Conservation (phyloP, 371 early-diverging fungal genomes). For the Nematocida sp. region DNA sequence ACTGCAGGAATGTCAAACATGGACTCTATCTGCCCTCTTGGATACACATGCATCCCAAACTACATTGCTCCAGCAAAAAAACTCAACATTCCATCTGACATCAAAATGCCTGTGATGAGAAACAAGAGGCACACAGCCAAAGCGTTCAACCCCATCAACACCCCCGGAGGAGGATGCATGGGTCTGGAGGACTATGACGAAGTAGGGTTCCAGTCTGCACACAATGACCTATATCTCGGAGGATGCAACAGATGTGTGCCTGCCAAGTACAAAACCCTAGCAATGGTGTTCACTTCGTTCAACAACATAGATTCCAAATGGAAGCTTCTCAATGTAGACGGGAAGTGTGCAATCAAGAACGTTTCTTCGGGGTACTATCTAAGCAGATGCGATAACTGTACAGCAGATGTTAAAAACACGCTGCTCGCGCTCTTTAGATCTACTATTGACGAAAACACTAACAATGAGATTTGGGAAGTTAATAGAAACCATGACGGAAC, state of each 20-base stretch:
- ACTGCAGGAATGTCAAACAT: not conserved
- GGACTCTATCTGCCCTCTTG: slow-evolving; percentile 8
- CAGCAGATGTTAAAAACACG: not conserved
- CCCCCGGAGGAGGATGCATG: slow-evolving; percentile 23
- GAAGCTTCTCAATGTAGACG: not conserved
- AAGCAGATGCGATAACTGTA: slow-evolving; percentile 28
- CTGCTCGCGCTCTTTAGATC: slow-evolving; percentile 6
- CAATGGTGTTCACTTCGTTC: slow-evolving; percentile 41
- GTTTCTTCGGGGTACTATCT: slow-evolving; percentile 7
- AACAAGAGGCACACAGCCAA: not conserved
- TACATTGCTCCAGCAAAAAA: not conserved
- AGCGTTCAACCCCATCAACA: not conserved
- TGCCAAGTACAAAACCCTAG: slow-evolving; percentile 14
- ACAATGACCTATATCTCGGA: slow-evolving; percentile 8
- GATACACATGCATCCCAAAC: slow-evolving; percentile 18
- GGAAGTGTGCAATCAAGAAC: slow-evolving; percentile 39
- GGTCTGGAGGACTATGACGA: slow-evolving; percentile 13
- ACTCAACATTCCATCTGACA: not conserved
- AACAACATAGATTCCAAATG: slow-evolving; percentile 24
- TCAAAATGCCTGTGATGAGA: not conserved
- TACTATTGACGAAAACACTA: slow-evolving; percentile 14
- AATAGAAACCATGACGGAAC: not conserved
- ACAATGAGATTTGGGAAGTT: slow-evolving; percentile 33
- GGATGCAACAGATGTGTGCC: slow-evolving; percentile 10
- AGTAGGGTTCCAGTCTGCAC: slow-evolving; percentile 8